Evolutionary conservation across 345 rosid species (phyloP), one percentile per base, ranked within the genome.

Genomic region (Camelina laxa): DNA sequence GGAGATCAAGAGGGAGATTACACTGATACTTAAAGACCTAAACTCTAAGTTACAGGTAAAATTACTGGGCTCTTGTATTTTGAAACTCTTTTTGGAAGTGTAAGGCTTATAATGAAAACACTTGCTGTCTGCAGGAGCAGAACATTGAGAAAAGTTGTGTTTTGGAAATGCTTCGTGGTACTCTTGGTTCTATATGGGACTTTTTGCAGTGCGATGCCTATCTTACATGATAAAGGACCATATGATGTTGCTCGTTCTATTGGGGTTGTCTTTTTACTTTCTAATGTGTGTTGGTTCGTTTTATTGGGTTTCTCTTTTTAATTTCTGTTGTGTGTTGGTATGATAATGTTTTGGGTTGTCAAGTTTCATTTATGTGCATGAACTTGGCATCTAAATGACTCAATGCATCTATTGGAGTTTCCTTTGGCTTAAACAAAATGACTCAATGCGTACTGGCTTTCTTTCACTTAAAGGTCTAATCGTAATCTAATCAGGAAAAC

Each of bases 21-120:
- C 10, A n/a, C 22, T 90, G 54, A 82, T 81, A 60, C 79, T 89
- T 80, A 84, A 83, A 75, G 84, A 84, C 60, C 11, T 92, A 2
- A 73, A 75, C 64, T 80, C 84, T 63, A 80, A 77, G 60, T 38
- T 76, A 54, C 80, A 76, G 66, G 80, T 76, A 76, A 24, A 44
- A 6, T 41, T 35, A 50, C 12, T 33, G 24, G 51, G 14, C n/a
- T 39, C 4, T 49, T 67, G 38, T 16, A 13, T 38, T 33, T 59
- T n/a, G 27, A 49, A 67, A 13, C n/a, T 68, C 31, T 42, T 31
- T 27, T 1, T 50, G 27, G 12, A 60, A 68, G 38, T 53, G 39
- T 41, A 62, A 68, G 63, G 57, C 41, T 75, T 48, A 24, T 22
- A 14, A 7, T 31, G 61, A 38, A 38, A 4, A 10, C 44, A 49